Base-by-base conservation (phyloP, 345 rosid species). In the Brassica rapa region DNA sequence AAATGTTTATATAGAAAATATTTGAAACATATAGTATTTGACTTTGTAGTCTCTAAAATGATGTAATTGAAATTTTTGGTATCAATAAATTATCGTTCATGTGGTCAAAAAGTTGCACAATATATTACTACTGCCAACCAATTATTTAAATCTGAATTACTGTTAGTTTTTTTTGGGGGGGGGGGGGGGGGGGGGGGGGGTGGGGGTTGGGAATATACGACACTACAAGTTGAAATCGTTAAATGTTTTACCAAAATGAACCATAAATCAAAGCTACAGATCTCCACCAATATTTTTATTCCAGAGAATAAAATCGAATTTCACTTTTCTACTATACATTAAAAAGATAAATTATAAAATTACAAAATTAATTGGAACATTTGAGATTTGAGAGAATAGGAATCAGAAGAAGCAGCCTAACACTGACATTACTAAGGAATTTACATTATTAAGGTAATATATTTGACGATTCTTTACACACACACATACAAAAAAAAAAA, bases 391-490 rank as follows among this genome's bases (percentile, higher is more conserved):
- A 37, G 19, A 30, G 68, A 78, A 72, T 41, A 78, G 16, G 77
- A 78, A 66, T 72, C 53, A 32, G 76, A 46, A 30, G 68, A 24
- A 72, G 77, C 67, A 72, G 68, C 72, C 77, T 65, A 72, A 49
- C 72, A 57, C 59, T 53, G 59, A 53, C 14, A 43, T 8, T 30
- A 59, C 55, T 66, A 41, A 21, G 57, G 75, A 70, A 77, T 33
- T 72, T 15, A 64, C 43, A 77, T 61, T 61, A 51, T 60, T 25
- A 63, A 21, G 51, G 72, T 57, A n/a, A 23, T 27, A 33, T 59
- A 76, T 64, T 27, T 11, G 8, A 53, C 32, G 61, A 77, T 19
- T 65, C 10, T n/a, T 79, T 41, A 72, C 21, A 41, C 62, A 59
- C 33, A 24, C 8, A 43, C 0, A 27, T 4, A 32, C 4, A 37